Evolutionary conservation across 2,329 filamentous ascomycete genomes (phyloP).

Genomic region (Colletotrichum sp.): DNA sequence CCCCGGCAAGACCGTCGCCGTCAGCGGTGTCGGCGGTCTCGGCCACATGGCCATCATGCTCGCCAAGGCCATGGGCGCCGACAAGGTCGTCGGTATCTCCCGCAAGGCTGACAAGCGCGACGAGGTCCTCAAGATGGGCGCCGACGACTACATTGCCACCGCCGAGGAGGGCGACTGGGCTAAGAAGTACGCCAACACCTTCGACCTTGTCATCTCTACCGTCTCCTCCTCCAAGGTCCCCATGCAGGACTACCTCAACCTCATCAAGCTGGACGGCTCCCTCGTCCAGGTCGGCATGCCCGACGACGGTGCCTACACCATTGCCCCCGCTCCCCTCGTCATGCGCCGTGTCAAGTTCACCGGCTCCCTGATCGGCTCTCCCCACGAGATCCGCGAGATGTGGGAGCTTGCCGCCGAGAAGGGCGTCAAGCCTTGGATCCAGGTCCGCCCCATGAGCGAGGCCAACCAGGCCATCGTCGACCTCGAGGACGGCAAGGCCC

Average conservation of each 20-base stretch:
- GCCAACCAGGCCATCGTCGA: constrained; percentile 60
- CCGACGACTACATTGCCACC: constrained; percentile 51
- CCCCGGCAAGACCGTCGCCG: constrained; percentile 69
- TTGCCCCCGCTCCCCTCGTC: constrained; percentile 61
- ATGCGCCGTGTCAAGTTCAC: constrained; percentile 57
- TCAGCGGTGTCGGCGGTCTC: constrained; percentile 71
- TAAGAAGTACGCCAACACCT: constrained; percentile 50
- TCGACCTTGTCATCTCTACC: constrained; percentile 66
- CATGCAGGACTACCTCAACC: constrained; percentile 61
- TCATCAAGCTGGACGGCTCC: constrained; percentile 59
- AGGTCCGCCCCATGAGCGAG: constrained; percentile 58
- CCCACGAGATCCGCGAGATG: constrained; percentile 64
- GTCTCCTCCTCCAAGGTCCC: constrained; percentile 50
- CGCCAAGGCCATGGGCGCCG: constrained; percentile 70
- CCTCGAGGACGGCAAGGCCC: constrained; percentile 57
- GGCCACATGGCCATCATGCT: constrained; percentile 74
- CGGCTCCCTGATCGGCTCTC: constrained; percentile 52
- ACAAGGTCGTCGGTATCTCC: constrained; percentile 65
- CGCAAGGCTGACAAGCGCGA: constrained; percentile 55
- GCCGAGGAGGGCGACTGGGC: constrained; percentile 59
- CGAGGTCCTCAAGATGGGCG: constrained; percentile 62
- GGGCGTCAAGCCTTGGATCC: constrained; percentile 61
- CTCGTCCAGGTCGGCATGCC: constrained; percentile 68
- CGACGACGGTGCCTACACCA: constrained; percentile 32
- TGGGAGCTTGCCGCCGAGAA: constrained; percentile 61